Evolutionary conservation across 2,329 filamentous ascomycete species (phyloP).

Genomic region (Fusarium sp.): DNA sequence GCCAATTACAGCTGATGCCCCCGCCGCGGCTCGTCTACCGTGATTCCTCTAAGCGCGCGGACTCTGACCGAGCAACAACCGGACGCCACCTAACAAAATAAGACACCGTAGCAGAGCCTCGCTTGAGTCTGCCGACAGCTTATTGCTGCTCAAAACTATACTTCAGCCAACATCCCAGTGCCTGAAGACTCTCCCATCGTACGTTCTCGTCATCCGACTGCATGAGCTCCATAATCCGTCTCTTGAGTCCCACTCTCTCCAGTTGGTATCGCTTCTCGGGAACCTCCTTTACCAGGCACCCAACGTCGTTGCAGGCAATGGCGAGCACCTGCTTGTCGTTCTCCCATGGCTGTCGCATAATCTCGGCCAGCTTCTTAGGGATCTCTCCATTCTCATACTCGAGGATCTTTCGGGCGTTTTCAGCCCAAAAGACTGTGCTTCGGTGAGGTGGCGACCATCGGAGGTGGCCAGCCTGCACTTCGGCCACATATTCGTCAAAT

Average conservation of each 20-base stretch:
- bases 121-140: constrained; percentile 15
- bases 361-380: constrained; percentile 84
- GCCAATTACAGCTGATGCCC: constrained; percentile 47
- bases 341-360: constrained; percentile 78
- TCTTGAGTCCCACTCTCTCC: constrained; percentile 88
- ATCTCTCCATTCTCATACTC: constrained; percentile 85
- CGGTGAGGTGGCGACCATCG: constrained; percentile 94
- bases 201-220: constrained; percentile 88
- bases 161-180: constrained; percentile 76
- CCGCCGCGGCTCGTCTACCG: constrained; percentile 42
- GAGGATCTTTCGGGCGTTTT: constrained; percentile 88
- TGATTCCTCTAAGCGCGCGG: constrained; percentile 35
- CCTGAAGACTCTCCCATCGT: constrained; percentile 90
- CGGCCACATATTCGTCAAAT: constrained; percentile 89
- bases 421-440: constrained; percentile 88
- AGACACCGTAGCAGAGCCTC: constrained; percentile 30
- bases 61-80: constrained; percentile 28
- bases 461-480: constrained; percentile 86
- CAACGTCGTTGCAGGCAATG: constrained; percentile 93
- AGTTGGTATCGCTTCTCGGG: constrained; percentile 84
- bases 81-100: constrained; percentile 40
- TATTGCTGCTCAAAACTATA: constrained; percentile 67
- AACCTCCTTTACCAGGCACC: constrained; percentile 87
- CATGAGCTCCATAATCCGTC: constrained; percentile 93
- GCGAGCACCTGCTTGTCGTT: constrained; percentile 90